Evolutionary conservation across 495 filamentous ascomycete species (phyloP).

Genomic region (Emericellopsis terricola): DNA sequence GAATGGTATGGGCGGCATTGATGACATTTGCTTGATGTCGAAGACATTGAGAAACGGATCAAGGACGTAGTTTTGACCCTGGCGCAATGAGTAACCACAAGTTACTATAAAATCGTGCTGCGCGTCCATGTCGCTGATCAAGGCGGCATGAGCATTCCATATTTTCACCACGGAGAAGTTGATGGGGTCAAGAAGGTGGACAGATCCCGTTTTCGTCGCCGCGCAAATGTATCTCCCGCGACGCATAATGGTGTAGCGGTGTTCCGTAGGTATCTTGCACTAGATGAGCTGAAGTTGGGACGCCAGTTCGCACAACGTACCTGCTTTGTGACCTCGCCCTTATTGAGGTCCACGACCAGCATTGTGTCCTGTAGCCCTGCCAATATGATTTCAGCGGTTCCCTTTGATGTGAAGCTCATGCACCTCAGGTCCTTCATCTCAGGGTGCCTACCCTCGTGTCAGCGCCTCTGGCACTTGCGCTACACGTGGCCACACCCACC

Average conservation of each 20-base stretch:
- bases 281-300: slow-evolving; percentile 5
- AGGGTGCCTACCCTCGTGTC: slow-evolving; percentile 29
- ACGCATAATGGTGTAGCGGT: slow-evolving; percentile 81
- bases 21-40: slow-evolving; percentile 69
- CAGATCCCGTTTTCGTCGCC: slow-evolving; percentile 64
- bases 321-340: slow-evolving; percentile 59
- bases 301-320: slow-evolving; percentile 23
- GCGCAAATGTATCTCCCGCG: slow-evolving; percentile 79
- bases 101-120: slow-evolving; percentile 82
- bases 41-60: slow-evolving; percentile 90
- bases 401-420: slow-evolving; percentile 85
- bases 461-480: not conserved
- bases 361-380: slow-evolving; percentile 74
- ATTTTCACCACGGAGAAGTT: slow-evolving; percentile 61
- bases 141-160: slow-evolving; percentile 73
- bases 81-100: slow-evolving; percentile 75
- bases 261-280: slow-evolving; percentile 42
- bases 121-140: slow-evolving; percentile 89
- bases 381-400: slow-evolving; percentile 61
- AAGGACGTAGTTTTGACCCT: slow-evolving; percentile 39
- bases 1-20: slow-evolving; percentile 80
- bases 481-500: slow-evolving; percentile 19
- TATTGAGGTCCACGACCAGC: slow-evolving; percentile 79
- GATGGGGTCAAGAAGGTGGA: slow-evolving; percentile 68
- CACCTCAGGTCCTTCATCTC: slow-evolving; percentile 72